Evolutionary conservation across 2,329 filamentous ascomycete species (phyloP).

Genomic region (Drechslerella dactyloides): DNA sequence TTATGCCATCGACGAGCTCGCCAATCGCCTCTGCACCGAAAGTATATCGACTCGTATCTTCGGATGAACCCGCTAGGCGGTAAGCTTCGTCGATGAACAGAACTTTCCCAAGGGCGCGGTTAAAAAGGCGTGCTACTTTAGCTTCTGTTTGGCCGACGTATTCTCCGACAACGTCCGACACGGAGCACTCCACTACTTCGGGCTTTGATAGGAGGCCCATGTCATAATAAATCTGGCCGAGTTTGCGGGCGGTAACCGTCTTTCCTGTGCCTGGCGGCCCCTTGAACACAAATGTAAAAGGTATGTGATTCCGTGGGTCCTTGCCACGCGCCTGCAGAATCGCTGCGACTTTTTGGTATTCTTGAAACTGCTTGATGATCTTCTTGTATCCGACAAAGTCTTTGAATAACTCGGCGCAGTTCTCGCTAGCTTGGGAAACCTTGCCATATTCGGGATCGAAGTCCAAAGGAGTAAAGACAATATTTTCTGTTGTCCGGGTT

Average conservation of each 20-base stretch:
- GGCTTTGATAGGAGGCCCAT: slow-evolving; percentile 62
- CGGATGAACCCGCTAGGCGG: slow-evolving; percentile 54
- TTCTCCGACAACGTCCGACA: slow-evolving; percentile 63
- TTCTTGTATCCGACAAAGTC: slow-evolving; percentile 66
- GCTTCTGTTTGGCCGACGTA: slow-evolving; percentile 65
- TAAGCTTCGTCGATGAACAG: slow-evolving; percentile 69
- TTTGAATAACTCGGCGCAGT: slow-evolving; percentile 68
- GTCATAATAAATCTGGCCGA: slow-evolving; percentile 63
- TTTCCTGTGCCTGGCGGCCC: slow-evolving; percentile 61
- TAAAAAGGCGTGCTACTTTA: slow-evolving; percentile 67
- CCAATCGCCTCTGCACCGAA: slow-evolving; percentile 65
- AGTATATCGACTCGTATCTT: slow-evolving; percentile 56
- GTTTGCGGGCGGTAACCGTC: slow-evolving; percentile 51
- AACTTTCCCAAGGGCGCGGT: slow-evolving; percentile 65
- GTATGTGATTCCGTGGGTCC: slow-evolving; percentile 67
- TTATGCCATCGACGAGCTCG: slow-evolving; percentile 64
- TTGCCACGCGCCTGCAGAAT: slow-evolving; percentile 63
- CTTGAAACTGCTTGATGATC: slow-evolving; percentile 64
- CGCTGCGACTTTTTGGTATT: slow-evolving; percentile 64
- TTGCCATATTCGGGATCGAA: slow-evolving; percentile 63
- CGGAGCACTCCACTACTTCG: slow-evolving; percentile 63
- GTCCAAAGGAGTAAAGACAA: slow-evolving; percentile 59
- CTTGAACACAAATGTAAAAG: slow-evolving; percentile 74
- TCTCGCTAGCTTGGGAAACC: slow-evolving; percentile 61
- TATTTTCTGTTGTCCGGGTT: slow-evolving; percentile 40